Conservation (phyloP, 352 stramenopile species). For the Phytophthora idaei region DNA sequence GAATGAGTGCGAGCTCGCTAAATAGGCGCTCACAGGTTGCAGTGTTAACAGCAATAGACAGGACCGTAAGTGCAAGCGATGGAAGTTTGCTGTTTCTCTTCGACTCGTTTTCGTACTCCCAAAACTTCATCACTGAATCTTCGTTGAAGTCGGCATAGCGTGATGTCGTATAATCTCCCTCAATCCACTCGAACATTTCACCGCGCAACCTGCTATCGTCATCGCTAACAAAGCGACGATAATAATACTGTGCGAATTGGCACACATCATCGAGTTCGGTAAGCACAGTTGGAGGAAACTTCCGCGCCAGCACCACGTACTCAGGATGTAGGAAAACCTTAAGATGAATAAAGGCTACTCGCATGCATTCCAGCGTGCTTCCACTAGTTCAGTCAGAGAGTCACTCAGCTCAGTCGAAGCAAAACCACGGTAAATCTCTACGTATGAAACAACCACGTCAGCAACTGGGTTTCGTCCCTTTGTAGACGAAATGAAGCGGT, state of each 20-base stretch:
- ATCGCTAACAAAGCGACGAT: background rate
- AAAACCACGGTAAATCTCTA: background rate
- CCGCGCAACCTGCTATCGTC: background rate
- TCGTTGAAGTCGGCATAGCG: background rate
- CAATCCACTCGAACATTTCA: conserved; percentile 2
- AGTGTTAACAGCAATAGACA: conserved; percentile 35
- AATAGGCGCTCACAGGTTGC: conserved; percentile 37
- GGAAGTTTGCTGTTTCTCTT: conserved; percentile 13
- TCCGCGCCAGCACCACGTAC: background rate
- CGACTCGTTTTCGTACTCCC: background rate
- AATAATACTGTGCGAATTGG: conserved; percentile 1
- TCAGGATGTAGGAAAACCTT: background rate
- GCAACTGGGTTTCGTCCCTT: background rate
- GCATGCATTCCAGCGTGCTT: background rate
- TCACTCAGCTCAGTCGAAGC: background rate
- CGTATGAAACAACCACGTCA: background rate
- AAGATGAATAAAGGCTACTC: background rate
- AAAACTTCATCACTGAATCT: background rate
- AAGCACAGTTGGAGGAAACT: background rate
- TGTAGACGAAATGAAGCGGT: background rate
- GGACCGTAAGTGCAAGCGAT: conserved; percentile 17
- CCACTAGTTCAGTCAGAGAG: background rate
- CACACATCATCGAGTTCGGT: background rate
- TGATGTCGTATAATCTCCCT: background rate
- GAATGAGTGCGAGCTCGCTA: conserved; percentile 27